These are phyloP conservation scores for Clavariopsis aquatica DNA, from an alignment of 495 filamentous ascomycete genomes.

Conservation along the genomic window DNA sequence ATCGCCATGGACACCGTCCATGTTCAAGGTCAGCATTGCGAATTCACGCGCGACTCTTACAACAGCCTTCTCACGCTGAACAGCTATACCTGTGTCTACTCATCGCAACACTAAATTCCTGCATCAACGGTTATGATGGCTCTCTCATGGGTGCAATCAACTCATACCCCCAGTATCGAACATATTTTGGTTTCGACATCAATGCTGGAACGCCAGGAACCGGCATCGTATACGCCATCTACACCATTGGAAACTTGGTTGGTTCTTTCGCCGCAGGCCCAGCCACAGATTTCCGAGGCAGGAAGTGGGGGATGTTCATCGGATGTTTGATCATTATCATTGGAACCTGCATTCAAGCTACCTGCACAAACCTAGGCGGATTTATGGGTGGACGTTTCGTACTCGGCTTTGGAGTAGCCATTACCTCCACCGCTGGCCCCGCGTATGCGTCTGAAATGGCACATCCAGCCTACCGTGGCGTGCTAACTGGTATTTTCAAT, in stretches of 20 bases:
- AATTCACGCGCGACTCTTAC: not conserved
- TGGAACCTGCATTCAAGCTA: slow-evolving; percentile 60
- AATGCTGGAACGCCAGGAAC: slow-evolving; percentile 47
- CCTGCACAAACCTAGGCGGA: slow-evolving; percentile 50
- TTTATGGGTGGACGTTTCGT: slow-evolving; percentile 79
- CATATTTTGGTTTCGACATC: slow-evolving; percentile 46
- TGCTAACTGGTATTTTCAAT: slow-evolving; percentile 60
- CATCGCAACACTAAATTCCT: slow-evolving; percentile 52
- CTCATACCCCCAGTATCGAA: slow-evolving; percentile 50
- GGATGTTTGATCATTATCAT: slow-evolving; percentile 62
- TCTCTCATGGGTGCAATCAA: slow-evolving; percentile 50
- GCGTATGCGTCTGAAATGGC: slow-evolving; percentile 74
- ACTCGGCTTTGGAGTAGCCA: slow-evolving; percentile 71
- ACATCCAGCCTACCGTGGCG: slow-evolving; percentile 69
- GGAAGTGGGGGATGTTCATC: slow-evolving; percentile 64
- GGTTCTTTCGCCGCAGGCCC: slow-evolving; percentile 57
- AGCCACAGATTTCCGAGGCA: slow-evolving; percentile 37
- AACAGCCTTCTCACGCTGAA: not conserved
- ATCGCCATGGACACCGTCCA: slow-evolving; percentile 34
- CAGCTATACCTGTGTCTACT: slow-evolving; percentile 50
- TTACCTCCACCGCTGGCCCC: slow-evolving; percentile 68
- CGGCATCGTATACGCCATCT: slow-evolving; percentile 60
- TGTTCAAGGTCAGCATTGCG: slow-evolving; percentile 34
- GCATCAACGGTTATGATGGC: slow-evolving; percentile 55
- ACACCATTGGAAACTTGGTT: slow-evolving; percentile 60